Evolutionary conservation across 371 early-diverging fungal species (phyloP), one percentile per base, ranked within the genome.

Genomic region (Mortierella sp.): DNA sequence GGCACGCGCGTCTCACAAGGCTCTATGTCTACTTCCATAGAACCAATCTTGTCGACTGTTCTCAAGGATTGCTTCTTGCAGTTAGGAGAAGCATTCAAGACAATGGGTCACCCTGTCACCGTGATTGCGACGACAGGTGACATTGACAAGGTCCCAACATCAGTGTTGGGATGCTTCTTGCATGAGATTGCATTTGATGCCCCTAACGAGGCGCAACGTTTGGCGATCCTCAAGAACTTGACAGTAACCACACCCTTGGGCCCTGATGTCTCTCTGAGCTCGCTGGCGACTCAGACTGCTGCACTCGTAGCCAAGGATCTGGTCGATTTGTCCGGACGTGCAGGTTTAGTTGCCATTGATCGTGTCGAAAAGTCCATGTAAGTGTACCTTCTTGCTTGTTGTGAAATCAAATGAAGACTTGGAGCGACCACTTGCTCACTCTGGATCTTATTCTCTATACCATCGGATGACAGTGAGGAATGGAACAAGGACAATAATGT

Each of bases 231-330:
- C 22, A 63, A 74, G 13, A 83, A 84, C 49, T 73, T 93, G 19
- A 71, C 88, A 1, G 43, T 71, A 39, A 45, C 80, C 5, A 80
- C 85, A 16, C 85, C 86, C 12, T 69, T 94, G 25, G 88, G 95
- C 1, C 90, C 91, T 6, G 95, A 97, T 71, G 88, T 92, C 4
- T 86, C 90, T 12, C 56, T 92, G 13, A 71, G 81, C 2, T 82
- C 81, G 49, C 71, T 96, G 46, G 94, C 97, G 6, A 89, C 91
- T 16, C 96, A 97, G 56, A 98, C 97, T 0, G 96, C 98, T 5
- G 95, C 96, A 5, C 83, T 98, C 54, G 90, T 93, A 7, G 89
- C 92, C 1, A 89, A 94, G 41, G 98, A 98, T 78, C 80, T 98
- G 13, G 88, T 82, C 0, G 87, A 90, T 64, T 71, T 97, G 24